Conservation (phyloP, 768 basidiomycete genomes). For the Ramaria sp. region DNA sequence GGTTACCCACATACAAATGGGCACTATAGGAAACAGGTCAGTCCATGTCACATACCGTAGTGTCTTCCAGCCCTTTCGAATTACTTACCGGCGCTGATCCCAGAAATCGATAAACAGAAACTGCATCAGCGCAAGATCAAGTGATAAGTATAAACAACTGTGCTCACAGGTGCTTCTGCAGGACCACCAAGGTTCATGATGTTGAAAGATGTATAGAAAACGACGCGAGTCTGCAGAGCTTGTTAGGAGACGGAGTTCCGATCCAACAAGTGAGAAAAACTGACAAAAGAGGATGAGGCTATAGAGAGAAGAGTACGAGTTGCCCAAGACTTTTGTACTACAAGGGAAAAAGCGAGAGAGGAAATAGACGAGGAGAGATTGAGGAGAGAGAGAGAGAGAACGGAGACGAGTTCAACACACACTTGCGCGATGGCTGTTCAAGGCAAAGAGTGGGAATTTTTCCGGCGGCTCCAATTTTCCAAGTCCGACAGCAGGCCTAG, state of each 20-base stretch:
- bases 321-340: conserved; percentile 19
- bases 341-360: conserved; percentile 18
- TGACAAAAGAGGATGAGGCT: conserved; percentile 23
- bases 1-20: conserved; percentile 97
- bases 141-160: conserved; percentile 13
- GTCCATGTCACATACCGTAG: background rate
- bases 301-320: conserved; percentile 23
- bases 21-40: conserved; percentile 34
- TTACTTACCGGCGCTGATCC: conserved; percentile 5
- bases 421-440: conserved; percentile 6
- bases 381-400: conserved; percentile 20
- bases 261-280: conserved; percentile 30
- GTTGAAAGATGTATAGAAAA: conserved; percentile 26
- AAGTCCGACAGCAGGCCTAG: background rate
- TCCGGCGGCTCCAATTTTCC: background rate
- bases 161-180: conserved; percentile 70
- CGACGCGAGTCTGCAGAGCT: conserved; percentile 15
- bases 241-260: conserved; percentile 26
- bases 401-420: conserved; percentile 3
- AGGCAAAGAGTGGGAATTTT: conserved; percentile 9
- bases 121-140: conserved; percentile 8
- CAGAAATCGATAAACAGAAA: conserved; percentile 4
- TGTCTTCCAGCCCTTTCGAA: background rate
- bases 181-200: conserved; percentile 58
- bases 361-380: conserved; percentile 24